Evolutionary conservation across 805 yeast species (phyloP), one percentile per base, ranked within the genome.

Genomic region (Sporopachydermia lactativora): DNA sequence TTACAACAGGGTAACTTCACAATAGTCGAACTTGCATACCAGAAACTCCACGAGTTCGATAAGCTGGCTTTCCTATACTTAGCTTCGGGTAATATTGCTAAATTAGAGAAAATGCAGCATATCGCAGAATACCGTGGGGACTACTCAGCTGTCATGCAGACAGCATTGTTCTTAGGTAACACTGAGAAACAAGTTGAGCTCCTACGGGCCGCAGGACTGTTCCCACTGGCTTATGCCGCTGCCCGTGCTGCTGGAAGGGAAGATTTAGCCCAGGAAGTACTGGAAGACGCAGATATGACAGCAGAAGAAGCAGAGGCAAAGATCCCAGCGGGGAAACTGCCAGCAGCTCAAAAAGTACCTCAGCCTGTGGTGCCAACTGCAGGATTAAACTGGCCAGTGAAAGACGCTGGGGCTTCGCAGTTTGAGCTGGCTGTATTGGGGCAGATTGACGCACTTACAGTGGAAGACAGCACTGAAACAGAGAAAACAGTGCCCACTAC

Each of bases 61-160:
- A 83, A 83, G 62, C 68, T 94, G 46, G 83, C 96, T 3, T 88
- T 92, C 68, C 66, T 86, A 44, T 92, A 92, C 57, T 65, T 89
- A 50, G 66, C 76, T 45, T 80, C 88, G 43, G 98, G 97, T 61
- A 88, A 89, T 53, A 52, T 58, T 18, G 71, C 70, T 36, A 80
- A 89, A 54, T 65, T 92, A 54, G 61, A 71, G 39, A 85, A 81
- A 61, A 88, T 92, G 95, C 78, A 84, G 47, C 66, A 73, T 45
- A 86, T 89, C 63, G 92, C 97, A 38, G 94, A 81, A 55, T 80
- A 77, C 49, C 81, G 96, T 54, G 81, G 81, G 42, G 94, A 89
- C 56, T 59, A 71, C 37, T 72, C 82, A 17, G 77, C 95, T 34
- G 68, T 85, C 53, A 71, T 92, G 52, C 92, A 84, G 53, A 88